Conservation (phyloP, 1,284 basidiomycete genomes). For the Sporisorium graminicola region DNA sequence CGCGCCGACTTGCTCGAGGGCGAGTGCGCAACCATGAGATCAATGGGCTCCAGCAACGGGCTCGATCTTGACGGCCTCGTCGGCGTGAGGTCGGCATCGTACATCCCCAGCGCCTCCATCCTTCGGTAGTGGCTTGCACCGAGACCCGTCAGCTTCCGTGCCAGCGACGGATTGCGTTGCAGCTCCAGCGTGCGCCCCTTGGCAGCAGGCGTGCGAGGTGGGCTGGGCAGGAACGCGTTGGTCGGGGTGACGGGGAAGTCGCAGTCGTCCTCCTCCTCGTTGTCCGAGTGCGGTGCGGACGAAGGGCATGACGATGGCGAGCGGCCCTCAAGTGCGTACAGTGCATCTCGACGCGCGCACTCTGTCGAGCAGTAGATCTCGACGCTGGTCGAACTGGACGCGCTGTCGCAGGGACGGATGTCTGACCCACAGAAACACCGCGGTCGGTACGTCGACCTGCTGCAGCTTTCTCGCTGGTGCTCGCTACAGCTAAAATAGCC, state of each 20-base stretch:
- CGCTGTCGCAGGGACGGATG: conserved; percentile 13
- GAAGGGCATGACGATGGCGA: conserved; percentile 14
- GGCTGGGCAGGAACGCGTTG: conserved; percentile 26
- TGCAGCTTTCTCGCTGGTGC: background rate
- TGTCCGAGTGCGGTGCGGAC: conserved; percentile 20
- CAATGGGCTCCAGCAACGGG: conserved; percentile 18
- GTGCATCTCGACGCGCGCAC: conserved; percentile 33
- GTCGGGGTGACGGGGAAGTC: conserved; percentile 41
- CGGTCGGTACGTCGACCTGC: background rate
- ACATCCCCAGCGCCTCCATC: conserved; percentile 41
- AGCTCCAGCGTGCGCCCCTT: conserved; percentile 5
- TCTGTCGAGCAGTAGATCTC: conserved; percentile 42
- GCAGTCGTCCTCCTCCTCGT: conserved; percentile 36
- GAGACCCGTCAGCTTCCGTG: conserved; percentile 16
- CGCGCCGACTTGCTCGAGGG: conserved; percentile 14
- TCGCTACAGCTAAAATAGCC: conserved; percentile 27
- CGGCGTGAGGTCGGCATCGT: conserved; percentile 27
- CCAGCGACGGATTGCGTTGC: conserved; percentile 3
- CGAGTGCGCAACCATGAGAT: conserved; percentile 32
- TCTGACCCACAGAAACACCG: conserved; percentile 32
- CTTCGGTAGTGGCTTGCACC: conserved; percentile 36
- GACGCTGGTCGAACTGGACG: conserved; percentile 6
- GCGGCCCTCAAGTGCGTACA: conserved; percentile 36
- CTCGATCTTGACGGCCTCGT: conserved; percentile 18
- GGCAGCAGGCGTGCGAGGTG: conserved; percentile 26